Conservation (phyloP, 306 rosid genomes). For the Myrica gale region DNA sequence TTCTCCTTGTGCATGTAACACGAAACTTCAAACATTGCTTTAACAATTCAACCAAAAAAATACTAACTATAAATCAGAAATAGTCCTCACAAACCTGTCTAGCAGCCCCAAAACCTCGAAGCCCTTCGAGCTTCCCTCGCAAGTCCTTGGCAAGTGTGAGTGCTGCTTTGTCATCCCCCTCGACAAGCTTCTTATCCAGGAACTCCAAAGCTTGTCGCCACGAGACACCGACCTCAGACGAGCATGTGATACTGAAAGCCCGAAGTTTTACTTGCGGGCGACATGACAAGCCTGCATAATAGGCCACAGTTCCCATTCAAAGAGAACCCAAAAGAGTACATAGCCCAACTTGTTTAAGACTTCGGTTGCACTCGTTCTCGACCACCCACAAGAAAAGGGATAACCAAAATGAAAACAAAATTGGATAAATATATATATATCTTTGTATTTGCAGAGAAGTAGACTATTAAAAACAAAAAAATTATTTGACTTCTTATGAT, state of each 20-base stretch:
- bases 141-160: conserved; percentile 61
- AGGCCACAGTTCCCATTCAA: conserved; percentile 46
- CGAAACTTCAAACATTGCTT: neutral
- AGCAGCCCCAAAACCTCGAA: conserved; percentile 76
- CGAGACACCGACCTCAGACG: conserved; percentile 42
- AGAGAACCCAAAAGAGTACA: conserved; percentile 1
- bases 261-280: conserved; percentile 26
- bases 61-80: neutral
- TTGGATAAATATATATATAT: too few species aligned
- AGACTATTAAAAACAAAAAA: too few species aligned
- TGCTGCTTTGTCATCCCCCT: conserved; percentile 73
- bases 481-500: too few species aligned
- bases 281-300: conserved; percentile 33
- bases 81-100: conserved; percentile 54
- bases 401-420: too few species aligned
- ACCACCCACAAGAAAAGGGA: neutral
- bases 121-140: conserved; percentile 71
- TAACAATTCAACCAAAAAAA: neutral
- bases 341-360: neutral
- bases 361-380: neutral
- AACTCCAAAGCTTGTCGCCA: conserved; percentile 56
- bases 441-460: too few species aligned
- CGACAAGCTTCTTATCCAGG: conserved; percentile 57
- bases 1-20: neutral
- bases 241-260: conserved; percentile 38